Percentiles rank a stretch among this genome's conserved stretches.
Conservation (phyloP, 345 rosid genomes). For the Draba incana region DNA sequence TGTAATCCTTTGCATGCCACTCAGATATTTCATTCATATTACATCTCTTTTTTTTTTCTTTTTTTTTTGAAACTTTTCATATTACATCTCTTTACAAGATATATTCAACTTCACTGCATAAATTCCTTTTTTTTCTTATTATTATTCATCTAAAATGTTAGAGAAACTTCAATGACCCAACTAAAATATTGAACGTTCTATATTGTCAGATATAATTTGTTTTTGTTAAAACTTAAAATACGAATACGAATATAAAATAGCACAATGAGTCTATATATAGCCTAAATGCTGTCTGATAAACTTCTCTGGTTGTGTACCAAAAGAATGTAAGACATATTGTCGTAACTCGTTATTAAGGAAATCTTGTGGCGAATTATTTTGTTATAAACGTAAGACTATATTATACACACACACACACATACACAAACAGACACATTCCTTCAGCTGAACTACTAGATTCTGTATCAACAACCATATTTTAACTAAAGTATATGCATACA, state of each 20-base stretch:
- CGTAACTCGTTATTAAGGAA: slow-evolving; percentile 32
- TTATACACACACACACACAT: not conserved
- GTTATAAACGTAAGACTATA: not conserved
- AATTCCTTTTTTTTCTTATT: too few relatives aligned
- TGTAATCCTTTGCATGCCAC: too few relatives aligned
- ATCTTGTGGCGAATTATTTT: slow-evolving; percentile 8
- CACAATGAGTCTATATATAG: not conserved
- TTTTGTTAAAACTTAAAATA: too few relatives aligned
- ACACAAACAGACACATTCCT: slow-evolving; percentile 17
- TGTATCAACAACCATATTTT: slow-evolving; percentile 39
- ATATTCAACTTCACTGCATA: too few relatives aligned
- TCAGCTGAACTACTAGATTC: slow-evolving; percentile 33
- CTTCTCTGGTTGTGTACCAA: slow-evolving; percentile 17
- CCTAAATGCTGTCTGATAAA: slow-evolving; percentile 23
- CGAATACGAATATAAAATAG: not conserved
- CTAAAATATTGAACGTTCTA: too few relatives aligned
- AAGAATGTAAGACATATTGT: not conserved
- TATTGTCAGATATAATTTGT: too few relatives aligned
- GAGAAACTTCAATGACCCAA: too few relatives aligned
- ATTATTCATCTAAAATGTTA: too few relatives aligned
- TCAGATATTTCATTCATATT: too few relatives aligned
- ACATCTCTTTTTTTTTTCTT: too few relatives aligned
- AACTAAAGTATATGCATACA: slow-evolving; percentile 3
- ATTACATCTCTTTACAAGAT: too few relatives aligned
- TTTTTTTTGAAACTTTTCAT: too few relatives aligned